These are phyloP conservation scores for Salix caprea DNA, from an alignment of 345 rosid species.

Conservation along the genomic window DNA sequence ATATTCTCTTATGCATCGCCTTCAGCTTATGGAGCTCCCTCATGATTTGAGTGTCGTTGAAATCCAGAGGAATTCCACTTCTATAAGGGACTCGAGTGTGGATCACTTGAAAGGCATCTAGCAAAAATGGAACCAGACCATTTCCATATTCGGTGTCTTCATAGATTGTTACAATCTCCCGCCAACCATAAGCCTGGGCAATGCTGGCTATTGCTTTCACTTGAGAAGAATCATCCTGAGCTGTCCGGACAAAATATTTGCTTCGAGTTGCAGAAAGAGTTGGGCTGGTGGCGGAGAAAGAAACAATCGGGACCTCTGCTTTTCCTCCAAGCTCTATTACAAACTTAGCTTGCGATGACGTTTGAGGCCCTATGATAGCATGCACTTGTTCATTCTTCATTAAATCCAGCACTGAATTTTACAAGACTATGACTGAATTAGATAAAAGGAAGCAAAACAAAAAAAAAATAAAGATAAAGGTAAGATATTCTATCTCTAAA, in stretches of 20 bases:
- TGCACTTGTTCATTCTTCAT: slow-evolving; percentile 23
- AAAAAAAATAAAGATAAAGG: no score
- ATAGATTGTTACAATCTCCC: slow-evolving; percentile 10
- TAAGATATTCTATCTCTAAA: no score
- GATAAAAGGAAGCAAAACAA: no score
- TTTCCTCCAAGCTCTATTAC: slow-evolving; percentile 25
- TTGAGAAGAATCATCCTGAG: slow-evolving; percentile 26
- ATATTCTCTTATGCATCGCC: neutral
- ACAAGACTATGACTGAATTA: no score
- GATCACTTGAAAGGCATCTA: slow-evolving; percentile 7
- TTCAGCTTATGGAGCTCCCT: neutral
- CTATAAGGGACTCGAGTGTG: neutral
- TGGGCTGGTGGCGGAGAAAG: slow-evolving; percentile 32
- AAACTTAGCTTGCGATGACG: slow-evolving; percentile 29
- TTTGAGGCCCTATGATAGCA: slow-evolving; percentile 40
- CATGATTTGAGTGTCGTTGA: neutral
- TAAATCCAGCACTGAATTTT: neutral
- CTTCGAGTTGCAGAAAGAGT: slow-evolving; percentile 6
- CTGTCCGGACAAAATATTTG: slow-evolving; percentile 27
- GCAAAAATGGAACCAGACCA: slow-evolving; percentile 15
- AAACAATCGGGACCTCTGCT: slow-evolving; percentile 36
- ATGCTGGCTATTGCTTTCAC: slow-evolving; percentile 22
- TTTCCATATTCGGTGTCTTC: slow-evolving; percentile 19
- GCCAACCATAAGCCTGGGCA: neutral
- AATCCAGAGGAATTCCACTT: slow-evolving; percentile 2